Base-by-base conservation (phyloP, 306 rosid species). In the Clitoria ternatea region DNA sequence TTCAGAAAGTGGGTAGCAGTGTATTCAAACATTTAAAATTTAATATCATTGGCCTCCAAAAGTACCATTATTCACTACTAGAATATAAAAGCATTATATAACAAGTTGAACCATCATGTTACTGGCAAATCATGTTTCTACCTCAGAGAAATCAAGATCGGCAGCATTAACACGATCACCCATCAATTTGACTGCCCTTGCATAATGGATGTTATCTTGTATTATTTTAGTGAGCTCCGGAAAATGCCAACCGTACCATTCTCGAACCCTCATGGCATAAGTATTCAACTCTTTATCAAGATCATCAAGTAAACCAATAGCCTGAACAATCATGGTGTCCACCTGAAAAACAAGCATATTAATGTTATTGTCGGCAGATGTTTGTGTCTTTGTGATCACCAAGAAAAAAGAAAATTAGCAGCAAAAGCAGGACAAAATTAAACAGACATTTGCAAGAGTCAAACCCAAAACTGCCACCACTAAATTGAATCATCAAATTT, bases 241-340 rank as follows among this genome's bases (percentile, higher is more conserved):
- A 70, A 94, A 94, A 83, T 94, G 98, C 98, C 98, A 90, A 47
- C 99, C 97, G 22, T 89, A 94, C 99, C 99, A 91, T 83, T 94
- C 99, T 33, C 92, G 78, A 76, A 94, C 98, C 73, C 98, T 91
- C 98, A 90, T 90, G 30, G 98, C 98, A 80, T 90, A 94, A 11
- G 97, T 90, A 53, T 94, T 94, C 44, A 94, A 76, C 80, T 90
- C 97, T 83, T 94, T 94, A 73, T 94, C 98, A 33, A 94, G 96
- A 73, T 94, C 98, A 59, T 94, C 98, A 35, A 94, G 98, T 78
- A 94, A 85, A 20, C 98, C 98, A 68, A 94, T 94, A 69, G 98
- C 98, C 80, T 94, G 98, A 50, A 94, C 87, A 61, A 94, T 81
- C 98, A 94, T 94, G 1, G 97, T 94, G 75, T 94, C 98, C 63